A percentile compares a stretch with the other conserved stretches of the same genome.
These are phyloP conservation scores for Hymenoscyphus repandus DNA, from an alignment of 2,329 filamentous ascomycete species.

Conservation along the genomic window DNA sequence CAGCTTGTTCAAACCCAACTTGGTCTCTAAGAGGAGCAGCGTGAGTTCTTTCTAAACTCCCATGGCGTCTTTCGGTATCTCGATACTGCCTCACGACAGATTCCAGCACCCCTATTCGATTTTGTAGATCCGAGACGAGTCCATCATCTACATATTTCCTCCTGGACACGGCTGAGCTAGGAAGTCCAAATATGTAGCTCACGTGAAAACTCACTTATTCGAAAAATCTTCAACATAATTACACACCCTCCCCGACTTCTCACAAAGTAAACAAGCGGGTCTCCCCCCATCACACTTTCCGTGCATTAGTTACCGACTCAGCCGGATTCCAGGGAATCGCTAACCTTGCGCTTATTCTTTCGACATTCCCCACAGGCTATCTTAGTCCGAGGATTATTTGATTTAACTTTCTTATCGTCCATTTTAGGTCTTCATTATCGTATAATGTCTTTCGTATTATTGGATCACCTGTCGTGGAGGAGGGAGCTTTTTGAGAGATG, in stretches of 20 bases:
- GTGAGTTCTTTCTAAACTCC: slow-evolving; percentile 1
- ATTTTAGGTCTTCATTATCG: neutral
- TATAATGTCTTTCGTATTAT: neutral
- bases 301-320: neutral
- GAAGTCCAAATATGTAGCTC: neutral
- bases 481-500: neutral
- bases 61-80: neutral
- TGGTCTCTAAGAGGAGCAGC: neutral
- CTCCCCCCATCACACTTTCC: slow-evolving; percentile 9
- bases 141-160: slow-evolving; percentile 6
- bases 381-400: slow-evolving; percentile 1
- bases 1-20: neutral
- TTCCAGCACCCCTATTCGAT: slow-evolving; percentile 1
- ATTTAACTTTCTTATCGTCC: neutral
- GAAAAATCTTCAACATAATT: slow-evolving; percentile 1
- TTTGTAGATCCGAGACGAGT: neutral
- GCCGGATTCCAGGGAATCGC: neutral
- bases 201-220: neutral
- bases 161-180: neutral
- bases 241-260: neutral
- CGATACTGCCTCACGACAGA: slow-evolving; percentile 1
- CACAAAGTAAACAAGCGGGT: slow-evolving; percentile 7
- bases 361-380: slow-evolving; percentile 11
- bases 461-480: neutral
- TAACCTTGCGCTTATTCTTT: slow-evolving; percentile 14